A percentile compares a stretch with the other conserved stretches of the same genome.
Conservation (phyloP, 495 filamentous ascomycete species). For the Xylaria sp. region DNA sequence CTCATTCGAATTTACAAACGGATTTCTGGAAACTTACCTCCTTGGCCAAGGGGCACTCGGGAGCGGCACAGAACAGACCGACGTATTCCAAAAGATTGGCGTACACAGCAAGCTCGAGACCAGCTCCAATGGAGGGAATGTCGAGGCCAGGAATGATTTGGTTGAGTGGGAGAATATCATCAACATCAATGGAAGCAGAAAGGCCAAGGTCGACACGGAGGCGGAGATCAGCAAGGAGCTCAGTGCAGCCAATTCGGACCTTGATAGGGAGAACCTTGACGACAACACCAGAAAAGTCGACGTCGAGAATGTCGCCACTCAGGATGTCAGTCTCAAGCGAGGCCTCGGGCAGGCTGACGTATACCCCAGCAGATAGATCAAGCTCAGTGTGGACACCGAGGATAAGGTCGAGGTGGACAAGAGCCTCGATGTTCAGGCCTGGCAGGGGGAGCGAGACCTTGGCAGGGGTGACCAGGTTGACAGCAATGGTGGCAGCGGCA, state of each 20-base stretch:
- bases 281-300: conserved; percentile 37
- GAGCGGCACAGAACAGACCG: conserved; percentile 46
- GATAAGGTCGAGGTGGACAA: conserved; percentile 49
- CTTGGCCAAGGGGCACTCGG: conserved; percentile 38
- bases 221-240: conserved; percentile 41
- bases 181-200: conserved; percentile 36
- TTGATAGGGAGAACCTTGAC: conserved; percentile 43
- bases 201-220: conserved; percentile 42
- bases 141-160: conserved; percentile 35
- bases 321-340: conserved; percentile 48
- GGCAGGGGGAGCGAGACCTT: conserved; percentile 42
- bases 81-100: conserved; percentile 52
- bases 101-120: conserved; percentile 49
- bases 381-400: conserved; percentile 47
- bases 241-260: conserved; percentile 44
- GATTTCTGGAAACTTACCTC: conserved; percentile 31
- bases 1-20: not conserved
- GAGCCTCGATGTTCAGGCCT: conserved; percentile 45
- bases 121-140: conserved; percentile 45
- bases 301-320: conserved; percentile 48
- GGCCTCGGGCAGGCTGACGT: conserved; percentile 47
- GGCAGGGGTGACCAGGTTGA: conserved; percentile 46
- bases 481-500: conserved; percentile 43
- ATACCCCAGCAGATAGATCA: conserved; percentile 51
- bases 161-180: conserved; percentile 28